A percentile compares a stretch with the other conserved stretches of the same genome.
Conservation (phyloP, 768 basidiomycete genomes). For the Mycena galopus region DNA sequence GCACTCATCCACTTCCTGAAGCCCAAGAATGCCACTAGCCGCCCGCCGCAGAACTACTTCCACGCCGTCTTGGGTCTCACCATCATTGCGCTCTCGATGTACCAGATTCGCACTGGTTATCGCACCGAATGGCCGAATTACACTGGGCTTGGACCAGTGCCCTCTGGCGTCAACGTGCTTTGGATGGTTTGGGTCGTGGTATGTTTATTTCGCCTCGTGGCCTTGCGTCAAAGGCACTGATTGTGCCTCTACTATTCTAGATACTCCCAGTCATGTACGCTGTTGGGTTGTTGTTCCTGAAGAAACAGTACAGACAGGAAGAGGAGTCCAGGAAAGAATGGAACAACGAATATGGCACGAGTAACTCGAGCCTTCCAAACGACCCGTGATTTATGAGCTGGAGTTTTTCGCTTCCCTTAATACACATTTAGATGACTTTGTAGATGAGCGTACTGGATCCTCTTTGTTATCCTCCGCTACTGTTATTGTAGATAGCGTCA, state of each 20-base stretch:
- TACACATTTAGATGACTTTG: too few relatives aligned
- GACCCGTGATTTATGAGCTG: too few relatives aligned
- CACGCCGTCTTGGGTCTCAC: slow-evolving; percentile 67
- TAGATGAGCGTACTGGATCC: too few relatives aligned
- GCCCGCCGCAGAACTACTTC: slow-evolving; percentile 66
- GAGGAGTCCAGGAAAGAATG: slow-evolving; percentile 33
- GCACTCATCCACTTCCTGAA: slow-evolving; percentile 67
- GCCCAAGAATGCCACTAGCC: slow-evolving; percentile 47
- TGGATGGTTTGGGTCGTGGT: slow-evolving; percentile 65
- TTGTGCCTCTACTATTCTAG: slow-evolving; percentile 40
- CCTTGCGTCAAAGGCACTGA: not conserved
- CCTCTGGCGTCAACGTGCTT: slow-evolving; percentile 52
- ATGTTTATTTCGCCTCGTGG: slow-evolving; percentile 36
- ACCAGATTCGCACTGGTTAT: slow-evolving; percentile 62
- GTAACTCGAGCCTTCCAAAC: too few relatives aligned
- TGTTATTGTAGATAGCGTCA: too few relatives aligned
- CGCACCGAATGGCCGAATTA: slow-evolving; percentile 60
- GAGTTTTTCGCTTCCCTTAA: too few relatives aligned
- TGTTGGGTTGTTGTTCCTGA: slow-evolving; percentile 59
- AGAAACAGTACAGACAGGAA: slow-evolving; percentile 64
- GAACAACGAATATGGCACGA: not conserved
- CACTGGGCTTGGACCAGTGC: slow-evolving; percentile 53
- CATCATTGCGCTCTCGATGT: slow-evolving; percentile 62
- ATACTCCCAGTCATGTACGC: slow-evolving; percentile 59
- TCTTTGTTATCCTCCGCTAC: too few relatives aligned